phyloP scores from a whole-genome alignment of 768 basidiomycete species.

The Phanerochaete sordida region DNA sequence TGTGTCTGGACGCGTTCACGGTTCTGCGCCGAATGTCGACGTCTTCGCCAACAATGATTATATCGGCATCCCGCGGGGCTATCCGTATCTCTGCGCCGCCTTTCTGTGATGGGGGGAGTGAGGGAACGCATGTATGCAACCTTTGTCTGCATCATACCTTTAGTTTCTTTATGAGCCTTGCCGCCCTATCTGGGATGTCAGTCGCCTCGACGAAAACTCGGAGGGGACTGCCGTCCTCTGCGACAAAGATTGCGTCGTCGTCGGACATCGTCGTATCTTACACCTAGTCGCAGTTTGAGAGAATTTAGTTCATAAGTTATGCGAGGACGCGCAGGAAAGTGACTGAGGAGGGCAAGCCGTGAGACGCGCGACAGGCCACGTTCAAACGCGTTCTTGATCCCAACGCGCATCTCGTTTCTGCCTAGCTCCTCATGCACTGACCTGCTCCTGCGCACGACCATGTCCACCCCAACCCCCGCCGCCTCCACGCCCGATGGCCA shows the following conservation, averaged over 20 bases:
- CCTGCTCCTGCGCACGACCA: slow-evolving; percentile 14
- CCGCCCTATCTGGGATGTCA: background rate
- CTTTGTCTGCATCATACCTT: background rate
- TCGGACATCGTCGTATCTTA: background rate
- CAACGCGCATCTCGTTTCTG: slow-evolving; percentile 2
- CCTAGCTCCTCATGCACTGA: background rate
- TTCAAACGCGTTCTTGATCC: slow-evolving; percentile 5
- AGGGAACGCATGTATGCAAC: background rate
- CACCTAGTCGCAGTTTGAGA: background rate
- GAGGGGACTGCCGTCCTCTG: background rate
- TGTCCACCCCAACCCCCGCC: slow-evolving; percentile 50
- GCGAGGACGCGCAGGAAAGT: background rate
- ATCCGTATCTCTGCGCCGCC: background rate
- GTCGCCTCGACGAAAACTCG: background rate
- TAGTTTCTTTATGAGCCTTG: background rate
- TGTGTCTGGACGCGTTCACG: slow-evolving; percentile 37
- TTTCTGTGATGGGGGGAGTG: background rate
- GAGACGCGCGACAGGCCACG: slow-evolving; percentile 1
- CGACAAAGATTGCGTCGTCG: background rate
- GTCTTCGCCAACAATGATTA: slow-evolving; percentile 57
- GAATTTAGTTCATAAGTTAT: background rate
- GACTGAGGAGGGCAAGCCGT: background rate
- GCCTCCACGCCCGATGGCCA: slow-evolving; percentile 45
- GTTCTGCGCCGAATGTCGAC: slow-evolving; percentile 53
- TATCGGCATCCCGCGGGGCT: slow-evolving; percentile 14